A percentile compares a stretch with the other conserved stretches of the same genome.
Evolutionary conservation across 2,329 filamentous ascomycete genomes (phyloP).

Genomic region (Sporothrix pallida): DNA sequence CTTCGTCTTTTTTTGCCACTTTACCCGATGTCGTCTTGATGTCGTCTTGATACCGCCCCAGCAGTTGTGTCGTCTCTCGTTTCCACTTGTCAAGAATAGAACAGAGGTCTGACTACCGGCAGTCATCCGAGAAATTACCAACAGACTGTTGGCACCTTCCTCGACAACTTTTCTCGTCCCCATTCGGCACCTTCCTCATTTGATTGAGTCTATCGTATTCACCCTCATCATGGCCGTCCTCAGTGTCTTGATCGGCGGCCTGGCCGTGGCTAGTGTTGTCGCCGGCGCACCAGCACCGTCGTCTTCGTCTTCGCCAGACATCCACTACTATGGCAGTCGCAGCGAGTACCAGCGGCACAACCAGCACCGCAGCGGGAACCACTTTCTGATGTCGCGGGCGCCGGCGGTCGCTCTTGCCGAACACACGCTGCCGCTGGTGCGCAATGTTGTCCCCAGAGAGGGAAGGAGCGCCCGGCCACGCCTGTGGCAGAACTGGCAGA

Average conservation of each 20-base stretch:
- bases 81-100: background rate
- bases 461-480: background rate
- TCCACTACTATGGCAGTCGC: background rate
- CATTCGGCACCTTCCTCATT: background rate
- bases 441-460: background rate
- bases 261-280: slow-evolving; percentile 27
- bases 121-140: too few species aligned
- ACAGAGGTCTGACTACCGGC: background rate
- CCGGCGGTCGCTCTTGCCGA: slow-evolving; percentile 33
- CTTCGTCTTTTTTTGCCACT: background rate
- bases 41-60: too few species aligned
- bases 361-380: slow-evolving; percentile 16
- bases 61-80: background rate
- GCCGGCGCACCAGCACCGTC: slow-evolving; percentile 12
- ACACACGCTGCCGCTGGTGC: slow-evolving; percentile 33
- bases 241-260: slow-evolving; percentile 31
- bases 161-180: background rate
- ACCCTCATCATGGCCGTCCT: slow-evolving; percentile 28
- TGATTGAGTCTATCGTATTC: too few species aligned
- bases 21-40: background rate
- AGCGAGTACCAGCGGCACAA: slow-evolving; percentile 1
- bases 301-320: background rate
- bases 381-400: slow-evolving; percentile 13
- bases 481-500: background rate
- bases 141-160: background rate